phyloP scores from a whole-genome alignment of 2,329 filamentous ascomycete genomes.

The Pestalotiopsis sp. region DNA sequence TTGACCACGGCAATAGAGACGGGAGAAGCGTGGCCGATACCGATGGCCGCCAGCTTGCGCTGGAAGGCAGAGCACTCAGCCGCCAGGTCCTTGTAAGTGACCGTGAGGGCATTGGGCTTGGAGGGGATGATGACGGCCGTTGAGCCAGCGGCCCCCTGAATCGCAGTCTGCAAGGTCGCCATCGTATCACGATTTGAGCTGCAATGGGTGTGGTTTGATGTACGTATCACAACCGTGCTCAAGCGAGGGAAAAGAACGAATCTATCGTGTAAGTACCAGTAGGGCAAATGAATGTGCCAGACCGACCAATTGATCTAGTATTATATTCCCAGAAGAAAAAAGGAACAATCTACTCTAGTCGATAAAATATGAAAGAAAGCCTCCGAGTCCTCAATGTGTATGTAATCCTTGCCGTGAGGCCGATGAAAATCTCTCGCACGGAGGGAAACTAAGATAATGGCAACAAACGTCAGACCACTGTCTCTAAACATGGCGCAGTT shows the following conservation, averaged over 20 bases:
- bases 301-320: not conserved
- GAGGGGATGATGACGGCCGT: constrained; percentile 73
- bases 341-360: not conserved
- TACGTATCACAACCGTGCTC: not conserved
- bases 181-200: constrained; percentile 15
- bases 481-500: not conserved
- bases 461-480: constrained; percentile 5
- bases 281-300: not conserved
- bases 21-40: constrained; percentile 66
- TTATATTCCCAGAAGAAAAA: not conserved
- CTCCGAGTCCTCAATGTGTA: not conserved
- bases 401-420: not conserved
- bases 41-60: constrained; percentile 72
- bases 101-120: constrained; percentile 59
- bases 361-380: constrained; percentile 11
- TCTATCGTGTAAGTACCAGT: not conserved
- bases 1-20: constrained; percentile 84
- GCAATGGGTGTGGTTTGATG: not conserved
- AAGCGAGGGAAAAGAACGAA: not conserved
- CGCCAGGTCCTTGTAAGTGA: constrained; percentile 69
- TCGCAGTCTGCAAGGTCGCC: constrained; percentile 50
- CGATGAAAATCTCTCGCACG: not conserved
- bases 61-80: constrained; percentile 71
- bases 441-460: not conserved
- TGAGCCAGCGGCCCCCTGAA: constrained; percentile 44